Base-by-base conservation (phyloP, 164 flowering plant species). In the Cinnamomum micranthum region DNA sequence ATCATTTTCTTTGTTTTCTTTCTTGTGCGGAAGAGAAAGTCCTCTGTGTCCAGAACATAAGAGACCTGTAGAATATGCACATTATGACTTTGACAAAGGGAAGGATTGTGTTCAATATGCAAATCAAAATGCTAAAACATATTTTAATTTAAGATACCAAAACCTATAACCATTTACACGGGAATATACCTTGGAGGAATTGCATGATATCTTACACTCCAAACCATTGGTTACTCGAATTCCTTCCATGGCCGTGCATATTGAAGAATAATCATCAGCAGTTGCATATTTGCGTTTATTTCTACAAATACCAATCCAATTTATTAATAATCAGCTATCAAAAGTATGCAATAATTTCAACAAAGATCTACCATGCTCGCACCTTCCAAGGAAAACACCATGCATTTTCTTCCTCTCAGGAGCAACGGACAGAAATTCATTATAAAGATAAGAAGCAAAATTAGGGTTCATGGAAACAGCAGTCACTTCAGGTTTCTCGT, bases 11-110 rank as follows among this genome's bases (percentile, higher is more conserved):
- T 83, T 66, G 82, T 82, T 65, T 77, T 87, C 70, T 72, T 85
- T 74, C 80, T 83, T 14, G 24, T 69, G n/a, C 95, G 87, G 73
- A 83, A 84, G 78, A 93, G 84, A 80, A 86, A 87, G 69, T 95
- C 99, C 81, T 92, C 97, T 1, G 99, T 92, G 82, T 90, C 98
- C 74, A 91, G 75, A 78, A 92, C 99, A 75, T 93, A 95, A 1
- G 96, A 90, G 17, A 90, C 93, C 98, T 95, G 82, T 35, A 65
- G 76, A 65, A 76, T 50, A 62, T 70, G 74, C 41, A 69, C 25
- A 52, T 74, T 22, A 12, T 11, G 17, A 65, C 25, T n/a, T 60
- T 55, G n/a, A 14, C 5, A 27, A 50, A 71, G 10, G 47, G 47
- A 41, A 41, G 47, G 2, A 41, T 9, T 6, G 47, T 9, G 47